phyloP scores from a whole-genome alignment of 2,329 filamentous ascomycete genomes.

The Stachybotrys chartarum region DNA sequence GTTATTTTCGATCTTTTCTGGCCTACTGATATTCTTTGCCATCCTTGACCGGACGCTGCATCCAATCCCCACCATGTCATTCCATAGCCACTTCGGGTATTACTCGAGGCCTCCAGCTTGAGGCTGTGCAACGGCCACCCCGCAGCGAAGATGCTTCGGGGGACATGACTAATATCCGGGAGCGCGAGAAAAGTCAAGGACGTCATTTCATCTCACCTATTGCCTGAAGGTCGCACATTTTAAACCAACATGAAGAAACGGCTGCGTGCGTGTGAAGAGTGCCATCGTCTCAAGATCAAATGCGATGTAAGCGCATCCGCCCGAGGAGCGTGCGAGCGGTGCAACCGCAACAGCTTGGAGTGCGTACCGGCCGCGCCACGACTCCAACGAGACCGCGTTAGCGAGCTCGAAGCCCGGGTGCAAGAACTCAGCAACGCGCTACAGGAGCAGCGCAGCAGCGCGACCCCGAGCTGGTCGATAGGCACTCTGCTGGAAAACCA shows the following conservation, averaged over 20 bases:
- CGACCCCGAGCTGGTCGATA: not conserved
- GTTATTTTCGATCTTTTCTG: too few species aligned
- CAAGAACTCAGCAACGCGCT: constrained; percentile 2
- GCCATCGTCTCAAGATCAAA: constrained; percentile 6
- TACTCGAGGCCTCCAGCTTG: too few species aligned
- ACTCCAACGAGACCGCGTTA: constrained; percentile 8
- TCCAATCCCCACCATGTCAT: too few species aligned
- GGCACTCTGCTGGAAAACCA: not conserved
- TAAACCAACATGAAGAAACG: constrained; percentile 1
- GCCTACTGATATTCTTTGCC: too few species aligned
- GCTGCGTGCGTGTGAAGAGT: constrained; percentile 8
- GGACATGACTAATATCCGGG: too few species aligned
- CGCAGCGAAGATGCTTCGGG: too few species aligned
- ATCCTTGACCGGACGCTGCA: too few species aligned
- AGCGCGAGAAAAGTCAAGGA: too few species aligned
- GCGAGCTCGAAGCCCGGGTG: constrained; percentile 8
- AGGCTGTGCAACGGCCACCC: too few species aligned
- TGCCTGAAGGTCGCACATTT: not conserved
- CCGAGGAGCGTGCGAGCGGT: constrained; percentile 3
- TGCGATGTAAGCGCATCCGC: not conserved
- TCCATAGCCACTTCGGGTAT: too few species aligned
- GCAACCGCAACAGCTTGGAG: constrained; percentile 1
- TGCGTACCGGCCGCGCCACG: constrained; percentile 8
- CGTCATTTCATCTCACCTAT: too few species aligned
- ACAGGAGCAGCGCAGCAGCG: not conserved